These are phyloP conservation scores for Neophaeococcomyces aloes DNA, from an alignment of 2,329 filamentous ascomycete genomes.

Conservation along the genomic window DNA sequence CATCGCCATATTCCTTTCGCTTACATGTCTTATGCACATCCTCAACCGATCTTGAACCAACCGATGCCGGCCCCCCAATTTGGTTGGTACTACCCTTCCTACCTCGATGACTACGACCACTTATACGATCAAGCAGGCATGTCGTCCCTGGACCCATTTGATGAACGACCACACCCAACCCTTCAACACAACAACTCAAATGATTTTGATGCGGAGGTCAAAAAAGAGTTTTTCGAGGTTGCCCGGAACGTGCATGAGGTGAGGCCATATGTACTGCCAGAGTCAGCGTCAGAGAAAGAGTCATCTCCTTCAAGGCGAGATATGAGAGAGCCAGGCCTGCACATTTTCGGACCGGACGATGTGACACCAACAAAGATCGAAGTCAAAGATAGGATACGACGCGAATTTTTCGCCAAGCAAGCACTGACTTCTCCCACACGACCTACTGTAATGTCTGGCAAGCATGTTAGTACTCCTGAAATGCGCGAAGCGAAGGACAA, in stretches of 20 bases:
- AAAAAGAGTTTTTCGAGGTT: too few relatives aligned
- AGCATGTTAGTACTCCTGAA: background rate
- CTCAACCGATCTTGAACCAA: background rate
- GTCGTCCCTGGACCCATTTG: background rate
- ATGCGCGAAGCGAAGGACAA: background rate
- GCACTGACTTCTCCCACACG: background rate
- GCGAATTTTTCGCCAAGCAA: background rate
- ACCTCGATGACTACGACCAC: background rate
- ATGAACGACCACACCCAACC: background rate
- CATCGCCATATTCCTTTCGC: background rate
- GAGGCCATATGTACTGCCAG: too few relatives aligned
- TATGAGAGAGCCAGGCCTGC: background rate
- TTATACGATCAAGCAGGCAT: background rate
- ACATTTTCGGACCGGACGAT: slow-evolving; percentile 5
- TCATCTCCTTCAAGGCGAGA: too few relatives aligned
- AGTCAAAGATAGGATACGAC: background rate
- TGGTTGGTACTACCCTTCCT: slow-evolving; percentile 1
- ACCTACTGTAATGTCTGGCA: background rate
- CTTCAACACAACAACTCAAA: too few relatives aligned
- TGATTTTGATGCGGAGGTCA: too few relatives aligned
- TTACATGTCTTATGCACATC: too few relatives aligned
- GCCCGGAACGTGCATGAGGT: too few relatives aligned
- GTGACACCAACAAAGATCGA: slow-evolving; percentile 4
- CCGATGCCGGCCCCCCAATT: background rate
- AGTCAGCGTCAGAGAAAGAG: background rate